Conservation (phyloP, 2,329 filamentous ascomycete genomes). For the Ceratocystis eucalypticola region DNA sequence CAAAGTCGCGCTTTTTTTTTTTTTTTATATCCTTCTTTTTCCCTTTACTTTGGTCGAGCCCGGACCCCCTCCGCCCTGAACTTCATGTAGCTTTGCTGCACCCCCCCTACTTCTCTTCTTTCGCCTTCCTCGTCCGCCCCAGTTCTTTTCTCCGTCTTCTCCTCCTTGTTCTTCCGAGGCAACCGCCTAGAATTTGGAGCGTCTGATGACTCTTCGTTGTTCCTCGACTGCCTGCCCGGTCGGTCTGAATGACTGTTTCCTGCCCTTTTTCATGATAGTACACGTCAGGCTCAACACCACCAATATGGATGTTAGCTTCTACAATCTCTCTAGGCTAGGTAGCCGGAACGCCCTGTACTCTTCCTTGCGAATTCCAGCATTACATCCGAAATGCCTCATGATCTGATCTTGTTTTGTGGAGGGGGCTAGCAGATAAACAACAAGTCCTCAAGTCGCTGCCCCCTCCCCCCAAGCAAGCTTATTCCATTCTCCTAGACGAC, state of each 20-base stretch:
- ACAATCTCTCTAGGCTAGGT: too few relatives aligned
- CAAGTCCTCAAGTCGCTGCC: too few relatives aligned
- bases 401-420: too few relatives aligned
- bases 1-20: neutral
- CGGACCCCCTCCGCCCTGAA: neutral
- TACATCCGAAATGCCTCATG: too few relatives aligned
- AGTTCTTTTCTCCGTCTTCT: neutral
- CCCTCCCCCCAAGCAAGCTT: too few relatives aligned
- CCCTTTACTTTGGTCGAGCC: neutral
- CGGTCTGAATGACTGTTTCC: too few relatives aligned
- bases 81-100: neutral
- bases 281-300: too few relatives aligned
- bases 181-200: neutral
- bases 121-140: neutral
- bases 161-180: slow-evolving; percentile 1
- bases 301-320: too few relatives aligned
- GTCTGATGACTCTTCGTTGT: neutral
- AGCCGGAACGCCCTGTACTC: too few relatives aligned
- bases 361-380: too few relatives aligned
- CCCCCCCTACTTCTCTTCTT: neutral
- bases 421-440: too few relatives aligned
- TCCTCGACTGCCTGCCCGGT: neutral
- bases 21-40: neutral
- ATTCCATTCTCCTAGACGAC: neutral
- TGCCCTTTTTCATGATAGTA: too few relatives aligned